Percentiles rank a stretch among this genome's conserved stretches.
phyloP scores from a whole-genome alignment of 1,139 yeast genomes.

The Debaryomyces robertsiae region DNA sequence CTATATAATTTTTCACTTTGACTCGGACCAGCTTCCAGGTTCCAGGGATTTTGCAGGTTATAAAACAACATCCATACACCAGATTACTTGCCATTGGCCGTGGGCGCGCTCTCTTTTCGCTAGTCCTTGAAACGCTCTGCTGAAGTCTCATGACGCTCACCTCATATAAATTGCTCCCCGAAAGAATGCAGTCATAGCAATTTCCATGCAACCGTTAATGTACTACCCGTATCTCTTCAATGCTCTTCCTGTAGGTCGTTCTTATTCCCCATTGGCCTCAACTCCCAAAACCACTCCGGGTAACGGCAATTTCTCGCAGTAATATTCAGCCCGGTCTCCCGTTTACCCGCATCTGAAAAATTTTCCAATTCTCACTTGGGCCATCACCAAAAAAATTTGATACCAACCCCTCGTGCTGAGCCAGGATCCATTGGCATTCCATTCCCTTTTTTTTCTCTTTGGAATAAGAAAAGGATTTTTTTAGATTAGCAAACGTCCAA shows the following conservation, averaged over 20 bases:
- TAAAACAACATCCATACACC: background rate
- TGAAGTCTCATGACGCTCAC: no score
- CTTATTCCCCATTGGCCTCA: no score
- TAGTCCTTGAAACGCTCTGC: no score
- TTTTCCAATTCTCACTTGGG: constrained; percentile 15
- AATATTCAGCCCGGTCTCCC: constrained; percentile 19
- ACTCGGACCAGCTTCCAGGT: constrained; percentile 4
- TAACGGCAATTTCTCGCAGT: constrained; percentile 14
- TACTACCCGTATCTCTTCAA: no score
- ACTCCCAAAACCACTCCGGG: background rate
- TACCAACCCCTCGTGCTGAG: constrained; percentile 25
- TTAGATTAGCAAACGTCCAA: constrained; percentile 23
- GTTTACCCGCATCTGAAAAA: constrained; percentile 21
- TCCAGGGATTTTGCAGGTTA: background rate
- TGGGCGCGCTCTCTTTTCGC: no score
- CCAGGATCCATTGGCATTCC: constrained; percentile 8
- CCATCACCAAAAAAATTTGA: constrained; percentile 13
- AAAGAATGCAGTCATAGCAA: no score
- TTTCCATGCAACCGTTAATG: no score
- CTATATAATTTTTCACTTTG: constrained; percentile 1
- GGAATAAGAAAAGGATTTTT: constrained; percentile 15
- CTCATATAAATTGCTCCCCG: no score
- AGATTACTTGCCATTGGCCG: background rate
- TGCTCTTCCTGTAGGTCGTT: no score
- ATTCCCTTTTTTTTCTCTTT: constrained; percentile 8